phyloP scores from a whole-genome alignment of 75 land plant genomes.

The Selaginella tamariscina region DNA sequence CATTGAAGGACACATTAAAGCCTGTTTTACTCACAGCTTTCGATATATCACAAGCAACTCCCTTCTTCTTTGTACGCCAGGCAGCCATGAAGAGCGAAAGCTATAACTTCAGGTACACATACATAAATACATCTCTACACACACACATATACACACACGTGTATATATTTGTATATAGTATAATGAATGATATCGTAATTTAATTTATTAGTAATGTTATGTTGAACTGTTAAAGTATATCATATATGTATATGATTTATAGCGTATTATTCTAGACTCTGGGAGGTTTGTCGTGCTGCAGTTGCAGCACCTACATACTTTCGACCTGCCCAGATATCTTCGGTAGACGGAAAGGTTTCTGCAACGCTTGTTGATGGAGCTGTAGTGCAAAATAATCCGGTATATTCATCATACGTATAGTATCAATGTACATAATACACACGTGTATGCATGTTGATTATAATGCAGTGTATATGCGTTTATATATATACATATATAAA shows the following conservation, averaged over 20 bases:
- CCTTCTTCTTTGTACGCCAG: slow-evolving; percentile 20
- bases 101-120: slow-evolving; percentile 19
- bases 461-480: not conserved
- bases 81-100: slow-evolving; percentile 23
- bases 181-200: not conserved
- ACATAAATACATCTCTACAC: not conserved
- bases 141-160: not conserved
- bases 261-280: slow-evolving; percentile 12
- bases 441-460: not conserved
- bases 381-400: slow-evolving; percentile 28
- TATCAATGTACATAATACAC: not conserved
- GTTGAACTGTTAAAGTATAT: not conserved
- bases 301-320: slow-evolving; percentile 32
- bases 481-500: not conserved
- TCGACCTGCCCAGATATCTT: slow-evolving; percentile 21
- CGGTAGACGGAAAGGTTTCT: slow-evolving; percentile 20
- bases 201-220: not conserved
- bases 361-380: slow-evolving; percentile 28
- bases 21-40: slow-evolving; percentile 23
- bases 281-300: slow-evolving; percentile 27
- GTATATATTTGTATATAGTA: not conserved
- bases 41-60: slow-evolving; percentile 26
- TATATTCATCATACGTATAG: not conserved
- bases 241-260: not conserved
- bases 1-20: slow-evolving; percentile 23